Base-by-base conservation (phyloP, 768 basidiomycete species). In the Harrya chromipes region DNA sequence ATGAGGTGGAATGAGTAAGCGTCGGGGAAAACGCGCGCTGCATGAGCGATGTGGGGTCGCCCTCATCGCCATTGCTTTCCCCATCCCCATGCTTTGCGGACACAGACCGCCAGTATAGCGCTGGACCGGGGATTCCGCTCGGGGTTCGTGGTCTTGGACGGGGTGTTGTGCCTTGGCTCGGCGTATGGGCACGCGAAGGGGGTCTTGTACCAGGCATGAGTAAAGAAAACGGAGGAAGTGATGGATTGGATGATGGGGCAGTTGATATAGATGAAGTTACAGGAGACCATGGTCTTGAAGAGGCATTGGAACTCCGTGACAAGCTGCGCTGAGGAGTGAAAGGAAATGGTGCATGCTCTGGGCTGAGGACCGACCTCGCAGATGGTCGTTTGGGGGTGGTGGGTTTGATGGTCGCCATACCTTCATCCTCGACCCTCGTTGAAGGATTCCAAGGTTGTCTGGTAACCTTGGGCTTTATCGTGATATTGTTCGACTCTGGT, bases 221-320 rank as follows among this genome's bases (percentile, higher is more conserved):
- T 55, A 56, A 56, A 60, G 62, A 47, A 57, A 60, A 64, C 31
- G 68, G 61, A 13, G 77, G 67, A 39, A 74, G 61, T 12, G 73
- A 72, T 24, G 63, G 64, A 46, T 67, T 65, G 21, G 72, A 72
- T 19, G 84, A 83, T 44, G 82, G 73, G n/a, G 80, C 79, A 17
- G 84, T 86, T 13, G 86, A 87, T 61, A 78, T 76, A 12, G 86
- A 84, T 6, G 84, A 84, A 45, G 79, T 84, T 19, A 85, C 70
- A 35, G 87, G 87, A 11, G 87, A 88, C 85, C 87, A 89, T 43
- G 87, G 87, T 37, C 87, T 74, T 13, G 86, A 89, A 45, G 87
- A 88, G 17, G 82, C 77, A 76, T 87, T 84, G 14, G 87, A 90
- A 23, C 80, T 79, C 42, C 87, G 78, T 23, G 87, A 89, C 24